Conservation (phyloP, 192 early-diverging fungal genomes). For the Coemansia sp. region DNA sequence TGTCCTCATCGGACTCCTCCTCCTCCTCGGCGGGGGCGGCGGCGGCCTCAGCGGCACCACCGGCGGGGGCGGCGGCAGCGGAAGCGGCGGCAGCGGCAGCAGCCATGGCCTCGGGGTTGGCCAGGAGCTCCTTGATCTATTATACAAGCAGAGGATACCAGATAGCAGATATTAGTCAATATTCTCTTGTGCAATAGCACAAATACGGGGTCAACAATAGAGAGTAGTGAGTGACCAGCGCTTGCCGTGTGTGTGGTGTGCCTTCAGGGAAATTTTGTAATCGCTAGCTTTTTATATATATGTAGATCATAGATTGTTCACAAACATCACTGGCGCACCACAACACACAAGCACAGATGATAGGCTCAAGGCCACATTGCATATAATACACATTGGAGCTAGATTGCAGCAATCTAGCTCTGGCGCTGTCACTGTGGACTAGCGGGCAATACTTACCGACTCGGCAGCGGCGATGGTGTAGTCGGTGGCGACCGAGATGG, state of each 20-base stretch:
- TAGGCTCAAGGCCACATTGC: no score
- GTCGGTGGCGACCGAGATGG: constrained; percentile 83
- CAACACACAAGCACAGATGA: no score
- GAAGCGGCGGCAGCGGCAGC: constrained; percentile 74
- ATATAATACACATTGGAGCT: neutral
- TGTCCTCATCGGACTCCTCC: constrained; percentile 83
- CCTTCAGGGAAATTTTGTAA: constrained; percentile 75
- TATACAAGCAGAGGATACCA: no score
- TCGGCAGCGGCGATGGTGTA: constrained; percentile 89
- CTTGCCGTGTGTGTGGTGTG: constrained; percentile 7
- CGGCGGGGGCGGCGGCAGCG: constrained; percentile 53
- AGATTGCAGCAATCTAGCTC: neutral
- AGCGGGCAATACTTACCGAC: constrained; percentile 59
- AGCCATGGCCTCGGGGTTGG: constrained; percentile 86
- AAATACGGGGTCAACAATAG: no score
- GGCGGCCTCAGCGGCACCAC: constrained; percentile 54
- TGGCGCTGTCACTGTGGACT: no score
- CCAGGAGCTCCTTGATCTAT: constrained; percentile 93
- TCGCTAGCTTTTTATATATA: no score
- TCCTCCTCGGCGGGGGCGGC: constrained; percentile 61
- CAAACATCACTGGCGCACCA: constrained; percentile 44
- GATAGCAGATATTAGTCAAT: no score
- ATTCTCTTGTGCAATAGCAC: no score
- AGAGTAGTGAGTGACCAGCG: no score
- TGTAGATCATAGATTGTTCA: constrained; percentile 54